These are phyloP conservation scores for Ustilago curta DNA, from an alignment of 1,284 basidiomycete species.

Conservation along the genomic window DNA sequence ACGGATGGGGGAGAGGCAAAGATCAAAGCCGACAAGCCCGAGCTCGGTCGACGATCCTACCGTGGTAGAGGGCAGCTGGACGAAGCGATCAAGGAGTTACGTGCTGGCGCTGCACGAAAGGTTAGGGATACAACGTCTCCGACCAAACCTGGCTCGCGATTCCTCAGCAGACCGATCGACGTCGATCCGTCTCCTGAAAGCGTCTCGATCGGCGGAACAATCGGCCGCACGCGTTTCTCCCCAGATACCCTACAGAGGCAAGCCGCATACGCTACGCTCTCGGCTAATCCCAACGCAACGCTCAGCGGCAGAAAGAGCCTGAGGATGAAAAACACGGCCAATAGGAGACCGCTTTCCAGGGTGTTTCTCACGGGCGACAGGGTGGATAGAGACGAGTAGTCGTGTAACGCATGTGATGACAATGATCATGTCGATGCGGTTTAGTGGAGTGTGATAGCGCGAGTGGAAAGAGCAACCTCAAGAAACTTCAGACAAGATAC, in stretches of 20 bases:
- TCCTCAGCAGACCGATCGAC: conserved; percentile 7
- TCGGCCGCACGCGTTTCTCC: conserved; percentile 22
- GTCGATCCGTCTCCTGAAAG: not conserved
- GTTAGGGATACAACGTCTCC: conserved; percentile 12
- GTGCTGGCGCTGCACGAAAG: conserved; percentile 44
- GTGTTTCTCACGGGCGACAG: conserved; percentile 52
- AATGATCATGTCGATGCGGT: not conserved
- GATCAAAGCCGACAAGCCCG: conserved; percentile 7
- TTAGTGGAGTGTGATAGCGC: no score
- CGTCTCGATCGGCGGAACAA: conserved; percentile 11
- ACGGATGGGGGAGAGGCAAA: conserved; percentile 3
- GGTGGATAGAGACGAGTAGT: conserved; percentile 30
- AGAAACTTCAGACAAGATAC: no score
- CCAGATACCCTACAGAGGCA: not conserved
- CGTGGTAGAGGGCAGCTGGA: conserved; percentile 57
- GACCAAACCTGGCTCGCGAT: conserved; percentile 10
- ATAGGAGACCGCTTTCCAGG: conserved; percentile 39
- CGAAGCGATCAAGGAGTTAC: conserved; percentile 61
- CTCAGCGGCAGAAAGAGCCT: conserved; percentile 49
- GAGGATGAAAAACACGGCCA: conserved; percentile 22
- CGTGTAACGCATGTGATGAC: not conserved
- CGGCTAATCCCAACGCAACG: conserved; percentile 32
- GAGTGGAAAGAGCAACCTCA: no score
- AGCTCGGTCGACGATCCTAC: conserved; percentile 30
- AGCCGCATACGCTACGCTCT: conserved; percentile 19